A percentile compares a stretch with the other conserved stretches of the same genome.
Evolutionary conservation across 2,329 filamentous ascomycete species (phyloP).

Genomic region (Fusarium illudens): DNA sequence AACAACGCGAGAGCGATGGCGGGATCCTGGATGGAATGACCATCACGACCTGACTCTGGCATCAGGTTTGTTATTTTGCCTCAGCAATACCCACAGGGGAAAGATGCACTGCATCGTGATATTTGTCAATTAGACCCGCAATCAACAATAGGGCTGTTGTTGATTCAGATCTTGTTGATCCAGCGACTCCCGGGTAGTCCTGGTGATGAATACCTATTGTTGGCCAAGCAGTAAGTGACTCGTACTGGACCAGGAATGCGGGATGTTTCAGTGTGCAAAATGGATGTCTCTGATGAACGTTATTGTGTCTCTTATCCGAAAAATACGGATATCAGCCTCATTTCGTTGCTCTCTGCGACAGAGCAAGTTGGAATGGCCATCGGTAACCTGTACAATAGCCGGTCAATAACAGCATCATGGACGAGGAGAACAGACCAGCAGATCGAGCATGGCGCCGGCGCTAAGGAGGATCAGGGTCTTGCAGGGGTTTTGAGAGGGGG

Average conservation of each 20-base stretch:
- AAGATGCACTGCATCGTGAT: neutral
- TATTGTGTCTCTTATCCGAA: neutral
- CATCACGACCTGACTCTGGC: neutral
- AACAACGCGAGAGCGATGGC: too few species aligned
- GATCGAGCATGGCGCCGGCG: constrained; percentile 25
- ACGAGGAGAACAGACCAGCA: constrained; percentile 26
- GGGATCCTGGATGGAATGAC: neutral
- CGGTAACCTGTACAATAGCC: constrained; percentile 7
- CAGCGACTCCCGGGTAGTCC: neutral
- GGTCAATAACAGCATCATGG: constrained; percentile 8
- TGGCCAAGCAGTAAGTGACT: neutral
- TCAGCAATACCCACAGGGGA: neutral
- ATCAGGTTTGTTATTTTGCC: neutral
- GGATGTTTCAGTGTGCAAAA: neutral
- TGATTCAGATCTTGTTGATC: neutral
- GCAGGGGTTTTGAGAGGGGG: constrained; percentile 14
- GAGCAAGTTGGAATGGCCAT: constrained; percentile 19
- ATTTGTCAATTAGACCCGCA: neutral
- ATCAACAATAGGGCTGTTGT: neutral
- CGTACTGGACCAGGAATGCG: neutral
- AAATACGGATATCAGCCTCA: neutral
- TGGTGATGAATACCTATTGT: neutral
- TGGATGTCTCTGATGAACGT: neutral
- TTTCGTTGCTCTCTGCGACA: constrained; percentile 12
- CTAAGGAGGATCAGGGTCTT: constrained; percentile 33